Evolutionary conservation across 2,329 filamentous ascomycete genomes (phyloP), one percentile per base, ranked within the genome.

Genomic region (Fusarium chaquense): DNA sequence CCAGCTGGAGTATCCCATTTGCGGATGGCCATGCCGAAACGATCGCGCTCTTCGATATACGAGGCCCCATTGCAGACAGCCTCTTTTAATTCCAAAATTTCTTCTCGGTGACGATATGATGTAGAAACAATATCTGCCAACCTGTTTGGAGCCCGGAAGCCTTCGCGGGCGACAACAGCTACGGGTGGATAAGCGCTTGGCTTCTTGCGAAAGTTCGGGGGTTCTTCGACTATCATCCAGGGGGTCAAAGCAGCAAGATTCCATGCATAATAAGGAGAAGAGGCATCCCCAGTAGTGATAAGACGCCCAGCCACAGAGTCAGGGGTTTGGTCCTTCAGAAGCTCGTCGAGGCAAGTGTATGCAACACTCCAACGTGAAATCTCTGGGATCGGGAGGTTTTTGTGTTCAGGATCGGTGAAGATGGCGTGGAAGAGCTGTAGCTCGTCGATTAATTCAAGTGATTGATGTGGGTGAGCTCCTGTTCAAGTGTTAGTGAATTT

Each of bases 111-210:
- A n/a, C 82, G 83, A 51, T 91, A 84, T 11, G 91, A 87, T 24
- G 88, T 87, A 16, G 86, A 85, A 56, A 96, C 82, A 6, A 95
- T 80, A 68, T 90, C 89, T 44, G 86, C 87, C 7, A 93, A 82
- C 76, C 91, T 96, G 76, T 94, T 97, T 3, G 92, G 88, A 2
- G 90, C 87, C 75, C 91, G 93, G 76, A 97, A 89, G 7, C 93
- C 93, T 76, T 97, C 93, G 33, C 91, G 85, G 7, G 89, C 90
- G 5, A 90, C 86, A 20, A 89, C 62, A 10, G 78, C 75, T 26
- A 78, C 73, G 4, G 75, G 83, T 1, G 90, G 88, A 22, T 86
- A 84, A 5, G 86, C 82, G 22, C 78, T 78, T 50, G 81, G 76
- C 75, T 88, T 91, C 47, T 81, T 80, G 40, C 82, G 83, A 15